Conservation (phyloP, 352 stramenopile species). For the Pythium insidiosum region DNA sequence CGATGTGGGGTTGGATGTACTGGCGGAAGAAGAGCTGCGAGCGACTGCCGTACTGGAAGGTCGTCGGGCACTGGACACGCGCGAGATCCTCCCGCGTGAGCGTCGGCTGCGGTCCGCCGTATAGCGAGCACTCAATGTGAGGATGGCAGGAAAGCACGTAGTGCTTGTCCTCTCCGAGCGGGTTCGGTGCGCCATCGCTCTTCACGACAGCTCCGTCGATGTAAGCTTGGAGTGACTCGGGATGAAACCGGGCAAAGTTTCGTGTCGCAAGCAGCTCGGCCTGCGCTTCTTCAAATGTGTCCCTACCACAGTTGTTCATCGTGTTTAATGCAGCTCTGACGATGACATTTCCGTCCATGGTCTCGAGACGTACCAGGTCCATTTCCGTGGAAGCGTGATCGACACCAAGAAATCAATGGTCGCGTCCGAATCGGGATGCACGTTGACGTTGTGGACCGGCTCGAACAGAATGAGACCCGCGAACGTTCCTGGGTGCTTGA, state of each 20-base stretch:
- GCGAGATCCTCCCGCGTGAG: conserved; percentile 25
- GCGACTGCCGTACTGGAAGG: conserved; percentile 27
- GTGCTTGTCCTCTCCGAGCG: conserved; percentile 5
- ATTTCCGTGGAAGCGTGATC: neutral
- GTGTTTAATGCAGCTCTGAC: conserved; percentile 17
- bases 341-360: neutral
- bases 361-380: neutral
- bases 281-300: conserved; percentile 5
- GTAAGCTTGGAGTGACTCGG: conserved; percentile 21
- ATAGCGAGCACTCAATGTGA: conserved; percentile 28
- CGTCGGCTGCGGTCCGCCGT: conserved; percentile 23
- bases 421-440: conserved; percentile 14
- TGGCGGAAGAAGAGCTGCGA: conserved; percentile 28
- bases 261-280: conserved; percentile 16
- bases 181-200: conserved; percentile 15
- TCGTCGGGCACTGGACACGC: conserved; percentile 20
- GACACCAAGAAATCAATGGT: conserved; percentile 1
- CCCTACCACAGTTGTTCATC: conserved; percentile 5
- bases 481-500: conserved; percentile 30
- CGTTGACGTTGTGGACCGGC: conserved; percentile 18
- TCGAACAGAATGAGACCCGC: conserved; percentile 40
- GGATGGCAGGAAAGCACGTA: conserved; percentile 24
- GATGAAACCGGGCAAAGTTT: conserved; percentile 34
- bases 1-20: conserved; percentile 16
- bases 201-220: conserved; percentile 26